phyloP scores from a whole-genome alignment of 306 rosid genomes.

The Mimosa bimucronata region DNA sequence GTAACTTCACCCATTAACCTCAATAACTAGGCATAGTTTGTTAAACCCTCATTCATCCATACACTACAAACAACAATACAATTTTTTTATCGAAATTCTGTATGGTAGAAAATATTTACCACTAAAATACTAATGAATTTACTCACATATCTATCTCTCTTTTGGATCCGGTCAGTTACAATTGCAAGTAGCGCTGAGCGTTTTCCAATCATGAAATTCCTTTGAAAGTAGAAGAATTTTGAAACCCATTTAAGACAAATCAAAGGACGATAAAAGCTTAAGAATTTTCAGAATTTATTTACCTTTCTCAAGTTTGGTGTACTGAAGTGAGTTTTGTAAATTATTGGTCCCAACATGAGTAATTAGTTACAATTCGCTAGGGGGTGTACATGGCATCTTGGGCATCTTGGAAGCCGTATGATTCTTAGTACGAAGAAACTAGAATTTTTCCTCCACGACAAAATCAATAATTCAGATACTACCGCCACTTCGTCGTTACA shows the following conservation, averaged over 20 bases:
- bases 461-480: neutral
- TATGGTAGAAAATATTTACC: too few relatives aligned
- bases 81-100: too few relatives aligned
- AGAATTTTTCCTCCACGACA: neutral
- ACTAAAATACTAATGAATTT: too few relatives aligned
- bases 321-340: neutral
- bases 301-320: neutral
- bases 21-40: too few relatives aligned
- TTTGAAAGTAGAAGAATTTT: neutral
- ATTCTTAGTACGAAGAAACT: neutral
- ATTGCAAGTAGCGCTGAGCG: neutral
- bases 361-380: neutral
- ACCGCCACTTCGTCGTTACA: too few relatives aligned
- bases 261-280: neutral
- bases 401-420: neutral
- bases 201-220: neutral
- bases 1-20: too few relatives aligned
- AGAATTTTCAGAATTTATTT: neutral
- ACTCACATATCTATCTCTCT: neutral
- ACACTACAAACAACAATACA: too few relatives aligned
- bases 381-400: neutral
- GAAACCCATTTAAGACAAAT: neutral
- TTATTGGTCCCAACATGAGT: neutral
- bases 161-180: neutral
- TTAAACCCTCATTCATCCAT: too few relatives aligned